Evolutionary conservation across 176 grass and related monocot genomes (phyloP).

Genomic region (Thinopyrum elongatum): DNA sequence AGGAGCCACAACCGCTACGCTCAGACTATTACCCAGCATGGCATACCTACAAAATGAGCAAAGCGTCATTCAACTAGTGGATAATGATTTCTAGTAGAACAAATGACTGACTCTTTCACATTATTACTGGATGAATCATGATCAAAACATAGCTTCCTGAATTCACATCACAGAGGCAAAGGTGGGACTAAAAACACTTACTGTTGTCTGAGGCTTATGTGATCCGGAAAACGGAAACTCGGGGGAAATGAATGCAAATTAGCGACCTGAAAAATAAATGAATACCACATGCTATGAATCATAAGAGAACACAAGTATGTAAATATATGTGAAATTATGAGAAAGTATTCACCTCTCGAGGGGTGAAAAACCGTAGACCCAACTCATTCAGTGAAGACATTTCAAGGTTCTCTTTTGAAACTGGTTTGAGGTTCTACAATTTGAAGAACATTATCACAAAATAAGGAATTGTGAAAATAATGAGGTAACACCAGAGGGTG

Average conservation of each 20-base stretch:
- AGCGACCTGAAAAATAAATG: conserved; percentile 69
- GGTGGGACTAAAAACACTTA: conserved; percentile 39
- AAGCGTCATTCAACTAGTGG: background rate
- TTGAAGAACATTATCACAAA: conserved; percentile 21
- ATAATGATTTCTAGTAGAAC: conserved; percentile 19
- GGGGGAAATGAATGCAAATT: conserved; percentile 94
- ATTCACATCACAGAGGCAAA: conserved; percentile 21
- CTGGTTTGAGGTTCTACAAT: conserved; percentile 47
- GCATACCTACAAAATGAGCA: conserved; percentile 67
- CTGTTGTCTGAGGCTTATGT: conserved; percentile 71
- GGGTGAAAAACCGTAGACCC: conserved; percentile 76
- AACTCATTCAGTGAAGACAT: conserved; percentile 61
- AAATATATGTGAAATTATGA: conserved; percentile 12
- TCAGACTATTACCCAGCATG: conserved; percentile 90
- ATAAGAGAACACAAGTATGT: background rate
- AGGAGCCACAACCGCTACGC: conserved; percentile 78
- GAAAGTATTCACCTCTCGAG: conserved; percentile 57
- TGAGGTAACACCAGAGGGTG: conserved; percentile 10
- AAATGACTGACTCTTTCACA: background rate
- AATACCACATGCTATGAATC: conserved; percentile 14
- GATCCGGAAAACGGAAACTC: conserved; percentile 66
- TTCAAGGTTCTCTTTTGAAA: conserved; percentile 54
- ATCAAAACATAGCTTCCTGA: background rate
- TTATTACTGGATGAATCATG: conserved; percentile 3
- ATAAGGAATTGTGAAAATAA: conserved; percentile 11